phyloP scores from a whole-genome alignment of 805 yeast genomes.

The Zygosaccharomyces rouxii region DNA sequence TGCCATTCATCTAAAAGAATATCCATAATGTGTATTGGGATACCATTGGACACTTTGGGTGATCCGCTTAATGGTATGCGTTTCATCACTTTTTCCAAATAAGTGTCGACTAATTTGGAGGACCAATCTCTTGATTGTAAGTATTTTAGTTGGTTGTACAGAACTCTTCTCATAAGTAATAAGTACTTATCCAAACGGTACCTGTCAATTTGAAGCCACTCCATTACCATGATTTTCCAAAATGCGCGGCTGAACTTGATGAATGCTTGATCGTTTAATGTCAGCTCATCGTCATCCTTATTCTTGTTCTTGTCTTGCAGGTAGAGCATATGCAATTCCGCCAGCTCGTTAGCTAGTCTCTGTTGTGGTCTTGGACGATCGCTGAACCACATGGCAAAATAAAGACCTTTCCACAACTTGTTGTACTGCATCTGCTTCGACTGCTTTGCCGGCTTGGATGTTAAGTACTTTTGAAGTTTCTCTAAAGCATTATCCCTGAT shows the following conservation, averaged over 20 bases:
- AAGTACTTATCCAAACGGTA: conserved; percentile 83
- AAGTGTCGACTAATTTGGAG: conserved; percentile 41
- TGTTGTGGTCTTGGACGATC: conserved; percentile 94
- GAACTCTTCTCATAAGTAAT: conserved; percentile 70
- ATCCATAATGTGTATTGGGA: conserved; percentile 82
- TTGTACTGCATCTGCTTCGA: conserved; percentile 53
- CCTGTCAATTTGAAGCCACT: conserved; percentile 82
- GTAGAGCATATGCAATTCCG: conserved; percentile 38
- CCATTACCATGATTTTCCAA: conserved; percentile 72
- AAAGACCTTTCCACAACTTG: conserved; percentile 95
- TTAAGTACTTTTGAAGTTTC: conserved; percentile 55
- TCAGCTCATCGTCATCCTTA: conserved; percentile 11
- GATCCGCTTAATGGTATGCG: conserved; percentile 55
- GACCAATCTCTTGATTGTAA: conserved; percentile 55
- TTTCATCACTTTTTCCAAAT: conserved; percentile 40
- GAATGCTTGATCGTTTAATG: conserved; percentile 33
- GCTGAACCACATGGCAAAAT: conserved; percentile 93
- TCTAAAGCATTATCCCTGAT: conserved; percentile 72
- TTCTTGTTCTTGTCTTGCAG: conserved; percentile 32
- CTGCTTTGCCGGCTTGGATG: conserved; percentile 41
- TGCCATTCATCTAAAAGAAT: conserved; percentile 82
- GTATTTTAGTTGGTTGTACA: conserved; percentile 59
- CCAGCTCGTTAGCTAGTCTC: conserved; percentile 68
- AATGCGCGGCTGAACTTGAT: conserved; percentile 64
- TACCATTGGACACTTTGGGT: conserved; percentile 59